Evolutionary conservation across 768 basidiomycete species (phyloP), one percentile per base, ranked within the genome.

Genomic region (Clitopilus hobsonii): DNA sequence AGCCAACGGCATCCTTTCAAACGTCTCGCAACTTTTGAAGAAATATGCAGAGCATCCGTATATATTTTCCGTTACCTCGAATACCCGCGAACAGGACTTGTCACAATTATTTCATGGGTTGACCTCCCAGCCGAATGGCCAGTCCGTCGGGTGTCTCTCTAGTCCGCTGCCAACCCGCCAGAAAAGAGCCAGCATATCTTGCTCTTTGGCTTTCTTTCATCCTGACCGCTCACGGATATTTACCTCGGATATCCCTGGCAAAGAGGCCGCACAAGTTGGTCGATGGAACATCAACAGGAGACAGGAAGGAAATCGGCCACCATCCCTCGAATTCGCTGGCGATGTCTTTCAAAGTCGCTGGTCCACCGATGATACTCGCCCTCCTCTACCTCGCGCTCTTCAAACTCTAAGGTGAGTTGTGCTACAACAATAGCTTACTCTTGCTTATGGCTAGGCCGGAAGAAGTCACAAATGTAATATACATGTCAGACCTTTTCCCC

Each of bases 221-320:
- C 60, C 72, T 1, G 56, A 67, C 0, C 51, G 63, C 6, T 78
- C 77, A 10, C 69, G 74, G 0, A 68, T 79, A 1, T 90, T 90
- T 61, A 76, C 77, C n/a, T 89, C 88, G 7, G 76, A 74, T 0
- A 79, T 90, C 52, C 77, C 79, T 0, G 88, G 89, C 10, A 72
- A 72, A 48, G 67, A 71, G n/a, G 71, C 79, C 14, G 67, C 78
- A 2, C 85, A 87, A 61, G 88, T 91, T 11, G 89, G 89, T 25
- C 74, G 88, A 47, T 85, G 85, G 86, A 85, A 88, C 63, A 76
- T 85, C 16, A 79, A 81, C 58, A 67, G 79, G 56, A 72, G 76
- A 60, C 72, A 71, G 59, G 60, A 67, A 29, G 61, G 67, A 8
- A 4, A 18, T 13, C 13, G 18, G 53, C 10, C 18, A 11, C 16